phyloP scores from a whole-genome alignment of 2,329 filamentous ascomycete species.

The Cercospora beticola region DNA sequence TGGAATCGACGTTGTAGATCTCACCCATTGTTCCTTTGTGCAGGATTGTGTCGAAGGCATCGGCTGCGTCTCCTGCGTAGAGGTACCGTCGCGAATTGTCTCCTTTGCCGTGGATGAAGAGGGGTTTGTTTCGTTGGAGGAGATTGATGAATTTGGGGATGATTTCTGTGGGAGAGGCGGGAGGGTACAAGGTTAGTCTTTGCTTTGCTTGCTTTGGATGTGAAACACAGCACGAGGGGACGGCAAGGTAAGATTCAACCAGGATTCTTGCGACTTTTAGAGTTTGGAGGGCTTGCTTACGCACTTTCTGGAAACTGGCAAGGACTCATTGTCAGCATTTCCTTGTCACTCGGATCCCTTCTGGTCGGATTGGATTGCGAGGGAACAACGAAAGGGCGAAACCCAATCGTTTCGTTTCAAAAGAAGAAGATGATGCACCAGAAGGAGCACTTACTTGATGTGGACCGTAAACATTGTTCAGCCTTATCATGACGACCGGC shows the following conservation, averaged over 20 bases:
- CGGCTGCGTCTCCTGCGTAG: slow-evolving; percentile 74
- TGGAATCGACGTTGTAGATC: slow-evolving; percentile 79
- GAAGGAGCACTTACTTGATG: slow-evolving; percentile 63
- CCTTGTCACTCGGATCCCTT: neutral
- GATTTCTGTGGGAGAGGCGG: slow-evolving; percentile 59
- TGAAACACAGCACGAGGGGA: neutral
- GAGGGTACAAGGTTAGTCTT: neutral
- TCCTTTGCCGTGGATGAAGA: slow-evolving; percentile 75
- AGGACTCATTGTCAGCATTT: slow-evolving; percentile 17
- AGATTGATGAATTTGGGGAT: slow-evolving; percentile 80
- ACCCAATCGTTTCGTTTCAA: neutral
- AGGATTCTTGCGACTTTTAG: neutral
- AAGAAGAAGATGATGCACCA: no score
- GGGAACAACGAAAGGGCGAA: neutral
- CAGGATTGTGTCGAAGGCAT: slow-evolving; percentile 80
- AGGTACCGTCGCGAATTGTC: slow-evolving; percentile 73
- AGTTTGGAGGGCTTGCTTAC: slow-evolving; percentile 8
- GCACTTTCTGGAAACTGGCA: slow-evolving; percentile 30
- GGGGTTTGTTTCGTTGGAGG: slow-evolving; percentile 63
- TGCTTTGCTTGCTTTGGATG: neutral
- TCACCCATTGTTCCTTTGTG: slow-evolving; percentile 73
- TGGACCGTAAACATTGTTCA: slow-evolving; percentile 83
- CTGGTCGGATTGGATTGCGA: neutral
- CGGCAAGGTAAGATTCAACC: neutral
- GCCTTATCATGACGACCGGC: slow-evolving; percentile 74